Percentiles rank a stretch among this genome's conserved stretches.
Evolutionary conservation across 2,329 filamentous ascomycete species (phyloP).

Genomic region (Aspergillus fijiensis): DNA sequence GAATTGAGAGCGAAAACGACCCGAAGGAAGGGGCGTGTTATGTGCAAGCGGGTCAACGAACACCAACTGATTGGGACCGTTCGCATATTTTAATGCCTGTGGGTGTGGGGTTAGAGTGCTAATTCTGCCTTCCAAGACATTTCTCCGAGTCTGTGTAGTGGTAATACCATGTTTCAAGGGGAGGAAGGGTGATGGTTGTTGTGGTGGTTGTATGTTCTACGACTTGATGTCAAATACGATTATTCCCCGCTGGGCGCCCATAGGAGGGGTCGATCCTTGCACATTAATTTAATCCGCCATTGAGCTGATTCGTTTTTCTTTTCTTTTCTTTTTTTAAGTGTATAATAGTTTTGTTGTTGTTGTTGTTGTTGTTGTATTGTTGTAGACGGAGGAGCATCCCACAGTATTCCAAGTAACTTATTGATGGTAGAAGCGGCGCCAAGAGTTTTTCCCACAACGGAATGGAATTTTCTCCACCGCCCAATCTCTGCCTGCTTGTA

Average conservation of each 20-base stretch:
- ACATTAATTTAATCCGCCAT: not conserved
- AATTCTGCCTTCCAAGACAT: not conserved
- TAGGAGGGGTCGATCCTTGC: not conserved
- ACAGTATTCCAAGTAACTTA: not conserved
- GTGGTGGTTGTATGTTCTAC: constrained; percentile 7
- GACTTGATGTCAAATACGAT: constrained; percentile 9
- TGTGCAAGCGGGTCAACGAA: not conserved
- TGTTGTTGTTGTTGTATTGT: too few relatives aligned
- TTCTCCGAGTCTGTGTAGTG: not conserved
- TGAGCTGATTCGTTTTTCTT: not conserved
- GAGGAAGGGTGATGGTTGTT: not conserved
- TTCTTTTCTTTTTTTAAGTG: not conserved
- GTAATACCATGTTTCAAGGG: not conserved
- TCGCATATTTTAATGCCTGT: too few relatives aligned
- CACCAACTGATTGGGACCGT: not conserved
- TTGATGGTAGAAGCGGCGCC: constrained; percentile 24
- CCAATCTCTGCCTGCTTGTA: constrained; percentile 21
- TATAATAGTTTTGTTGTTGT: not conserved
- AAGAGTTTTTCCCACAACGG: constrained; percentile 44
- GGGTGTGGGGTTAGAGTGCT: too few relatives aligned
- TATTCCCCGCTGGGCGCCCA: constrained; percentile 2
- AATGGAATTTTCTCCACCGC: constrained; percentile 45
- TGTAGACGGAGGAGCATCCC: not conserved
- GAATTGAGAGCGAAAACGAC: not conserved
- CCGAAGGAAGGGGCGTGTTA: not conserved